phyloP scores from a whole-genome alignment of 1,139 yeast species.

The Taphrina confusa region DNA sequence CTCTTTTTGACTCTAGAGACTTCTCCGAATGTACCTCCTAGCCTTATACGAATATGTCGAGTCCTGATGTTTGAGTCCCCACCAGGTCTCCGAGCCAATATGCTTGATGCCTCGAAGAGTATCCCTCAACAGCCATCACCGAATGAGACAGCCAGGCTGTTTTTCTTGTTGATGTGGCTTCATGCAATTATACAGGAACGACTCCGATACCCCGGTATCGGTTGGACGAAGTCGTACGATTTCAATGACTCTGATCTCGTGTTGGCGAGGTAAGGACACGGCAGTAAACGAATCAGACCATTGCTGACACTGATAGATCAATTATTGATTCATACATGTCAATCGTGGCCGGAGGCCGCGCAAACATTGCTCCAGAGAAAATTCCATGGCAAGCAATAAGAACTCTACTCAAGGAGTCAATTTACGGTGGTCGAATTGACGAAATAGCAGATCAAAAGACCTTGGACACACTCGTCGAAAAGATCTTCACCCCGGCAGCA shows the following conservation, averaged over 20 bases:
- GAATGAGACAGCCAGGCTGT: conserved; percentile 54
- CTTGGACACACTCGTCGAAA: conserved; percentile 45
- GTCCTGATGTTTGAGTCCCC: conserved; percentile 62
- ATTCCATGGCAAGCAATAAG: conserved; percentile 63
- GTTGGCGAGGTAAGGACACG: conserved; percentile 49
- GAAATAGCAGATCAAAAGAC: conserved; percentile 50
- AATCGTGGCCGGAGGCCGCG: conserved; percentile 42
- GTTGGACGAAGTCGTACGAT: conserved; percentile 64
- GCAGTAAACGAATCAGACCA: no score
- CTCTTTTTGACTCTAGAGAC: conserved; percentile 63
- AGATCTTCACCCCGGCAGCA: conserved; percentile 47
- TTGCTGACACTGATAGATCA: conserved; percentile 42
- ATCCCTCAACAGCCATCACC: conserved; percentile 46
- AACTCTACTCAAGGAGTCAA: conserved; percentile 56
- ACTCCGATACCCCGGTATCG: conserved; percentile 61
- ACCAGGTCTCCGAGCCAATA: conserved; percentile 59
- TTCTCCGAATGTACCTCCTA: conserved; percentile 56
- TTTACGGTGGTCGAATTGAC: conserved; percentile 77
- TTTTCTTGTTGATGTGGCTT: conserved; percentile 65
- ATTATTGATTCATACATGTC: conserved; percentile 53
- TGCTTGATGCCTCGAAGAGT: conserved; percentile 48
- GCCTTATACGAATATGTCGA: conserved; percentile 57
- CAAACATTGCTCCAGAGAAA: conserved; percentile 52
- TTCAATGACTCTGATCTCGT: conserved; percentile 73
- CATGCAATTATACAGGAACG: conserved; percentile 66